Percentiles rank a stretch among this genome's conserved stretches.
Evolutionary conservation across 352 stramenopile species (phyloP).

Genomic region (Paralagenidium karlingii): DNA sequence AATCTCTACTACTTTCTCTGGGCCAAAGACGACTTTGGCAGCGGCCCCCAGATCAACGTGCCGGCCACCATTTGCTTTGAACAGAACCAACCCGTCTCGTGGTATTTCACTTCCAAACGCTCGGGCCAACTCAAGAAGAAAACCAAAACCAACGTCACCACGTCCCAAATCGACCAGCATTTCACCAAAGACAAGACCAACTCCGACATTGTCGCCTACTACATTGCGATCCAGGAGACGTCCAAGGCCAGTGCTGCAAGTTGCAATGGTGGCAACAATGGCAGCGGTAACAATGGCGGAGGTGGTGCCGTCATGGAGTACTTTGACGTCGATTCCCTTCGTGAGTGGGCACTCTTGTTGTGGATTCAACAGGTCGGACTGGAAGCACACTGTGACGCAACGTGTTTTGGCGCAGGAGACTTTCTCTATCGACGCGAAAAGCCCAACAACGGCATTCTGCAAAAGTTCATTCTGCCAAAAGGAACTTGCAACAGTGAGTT

Average conservation of each 20-base stretch:
- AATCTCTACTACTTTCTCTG: constrained; percentile 86
- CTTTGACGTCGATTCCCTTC: constrained; percentile 73
- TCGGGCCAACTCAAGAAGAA: constrained; percentile 86
- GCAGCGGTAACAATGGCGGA: neutral
- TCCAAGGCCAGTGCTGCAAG: neutral
- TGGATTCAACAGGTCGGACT: no score
- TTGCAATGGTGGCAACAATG: neutral
- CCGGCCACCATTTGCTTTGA: constrained; percentile 92
- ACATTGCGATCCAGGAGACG: constrained; percentile 23
- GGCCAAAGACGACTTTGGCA: constrained; percentile 86
- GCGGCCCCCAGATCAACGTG: constrained; percentile 73
- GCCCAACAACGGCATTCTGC: constrained; percentile 86
- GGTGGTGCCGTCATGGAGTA: constrained; percentile 85
- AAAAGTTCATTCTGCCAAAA: constrained; percentile 92
- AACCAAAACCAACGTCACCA: constrained; percentile 83
- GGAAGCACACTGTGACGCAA: no score
- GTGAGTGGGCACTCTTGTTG: no score
- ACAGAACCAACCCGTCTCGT: constrained; percentile 83
- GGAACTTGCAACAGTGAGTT: constrained; percentile 69
- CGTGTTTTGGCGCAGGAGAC: no score
- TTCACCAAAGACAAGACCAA: constrained; percentile 72
- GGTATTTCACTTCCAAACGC: constrained; percentile 91
- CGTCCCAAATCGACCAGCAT: constrained; percentile 87
- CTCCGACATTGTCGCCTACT: constrained; percentile 88
- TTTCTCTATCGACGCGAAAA: constrained; percentile 91